These are phyloP conservation scores for Aspergillus spinulosporus DNA, from an alignment of 2,329 filamentous ascomycete genomes.

Conservation along the genomic window DNA sequence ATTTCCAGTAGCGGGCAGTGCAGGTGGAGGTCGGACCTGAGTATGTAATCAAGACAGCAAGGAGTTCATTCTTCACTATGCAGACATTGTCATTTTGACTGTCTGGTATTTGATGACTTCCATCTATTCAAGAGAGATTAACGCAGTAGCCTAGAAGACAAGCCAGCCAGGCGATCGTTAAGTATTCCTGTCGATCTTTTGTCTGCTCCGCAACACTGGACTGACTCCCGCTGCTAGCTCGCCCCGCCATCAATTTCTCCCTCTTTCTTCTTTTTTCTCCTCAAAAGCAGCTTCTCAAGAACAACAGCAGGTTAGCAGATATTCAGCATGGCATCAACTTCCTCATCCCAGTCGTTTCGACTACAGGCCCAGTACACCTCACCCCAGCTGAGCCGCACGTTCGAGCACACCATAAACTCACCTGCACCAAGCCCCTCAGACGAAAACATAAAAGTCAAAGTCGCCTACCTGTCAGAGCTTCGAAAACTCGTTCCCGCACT, in stretches of 20 bases:
- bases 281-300: not conserved
- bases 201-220: conserved; percentile 13
- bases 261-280: not conserved
- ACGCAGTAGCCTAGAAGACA: conserved; percentile 6
- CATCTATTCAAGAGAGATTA: not conserved
- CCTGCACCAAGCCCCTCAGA: conserved; percentile 22
- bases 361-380: conserved; percentile 33
- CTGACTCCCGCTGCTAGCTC: conserved; percentile 9
- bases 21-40: not conserved
- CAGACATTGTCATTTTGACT: not conserved
- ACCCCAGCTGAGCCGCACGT: conserved; percentile 32
- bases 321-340: not conserved
- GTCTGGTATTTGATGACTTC: not conserved
- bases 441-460: conserved; percentile 44
- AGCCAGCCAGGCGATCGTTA: conserved; percentile 3
- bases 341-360: conserved; percentile 4
- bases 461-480: conserved; percentile 55
- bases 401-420: conserved; percentile 34
- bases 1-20: conserved; percentile 11
- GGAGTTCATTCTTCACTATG: not conserved
- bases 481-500: conserved; percentile 52
- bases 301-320: not conserved
- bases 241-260: conserved; percentile 13
- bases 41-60: conserved; percentile 15
- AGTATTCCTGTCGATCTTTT: conserved; percentile 9